Conservation (phyloP, 75 land plant genomes). For the Pinus albicaulis region DNA sequence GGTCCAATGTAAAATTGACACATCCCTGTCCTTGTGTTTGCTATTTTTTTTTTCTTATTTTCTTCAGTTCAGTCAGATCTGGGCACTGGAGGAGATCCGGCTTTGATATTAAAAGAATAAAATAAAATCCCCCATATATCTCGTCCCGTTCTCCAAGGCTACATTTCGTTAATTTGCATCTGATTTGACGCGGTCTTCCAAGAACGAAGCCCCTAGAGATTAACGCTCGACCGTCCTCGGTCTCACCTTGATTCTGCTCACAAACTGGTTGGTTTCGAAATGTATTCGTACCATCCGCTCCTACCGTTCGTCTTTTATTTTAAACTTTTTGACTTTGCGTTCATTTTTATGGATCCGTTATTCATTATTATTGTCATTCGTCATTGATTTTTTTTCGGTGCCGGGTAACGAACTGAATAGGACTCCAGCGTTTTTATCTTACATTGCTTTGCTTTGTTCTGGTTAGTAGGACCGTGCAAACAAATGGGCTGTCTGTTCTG, state of each 20-base stretch:
- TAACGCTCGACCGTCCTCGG: neutral
- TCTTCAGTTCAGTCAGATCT: neutral
- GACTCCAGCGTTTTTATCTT: neutral
- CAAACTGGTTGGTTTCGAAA: neutral
- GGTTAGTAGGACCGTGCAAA: neutral
- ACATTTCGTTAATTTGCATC: neutral
- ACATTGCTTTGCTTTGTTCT: neutral
- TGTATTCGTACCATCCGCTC: neutral
- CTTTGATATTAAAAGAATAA: neutral
- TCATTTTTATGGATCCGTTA: neutral
- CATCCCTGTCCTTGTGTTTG: neutral
- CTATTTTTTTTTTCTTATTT: neutral
- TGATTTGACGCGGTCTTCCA: conserved; percentile 1
- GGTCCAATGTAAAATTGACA: neutral
- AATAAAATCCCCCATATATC: neutral
- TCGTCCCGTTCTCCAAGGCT: neutral
- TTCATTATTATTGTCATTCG: neutral
- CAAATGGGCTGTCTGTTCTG: neutral
- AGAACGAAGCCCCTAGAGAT: conserved; percentile 1
- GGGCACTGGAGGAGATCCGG: conserved; percentile 1
- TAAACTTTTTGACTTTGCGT: conserved; percentile 1
- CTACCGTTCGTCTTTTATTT: neutral
- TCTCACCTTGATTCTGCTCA: neutral
- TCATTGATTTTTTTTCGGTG: neutral
- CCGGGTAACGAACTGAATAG: neutral